Percentiles rank a stretch among this genome's conserved stretches.
Evolutionary conservation across 1,139 yeast genomes (phyloP).

Genomic region (Fermentozyma sake): DNA sequence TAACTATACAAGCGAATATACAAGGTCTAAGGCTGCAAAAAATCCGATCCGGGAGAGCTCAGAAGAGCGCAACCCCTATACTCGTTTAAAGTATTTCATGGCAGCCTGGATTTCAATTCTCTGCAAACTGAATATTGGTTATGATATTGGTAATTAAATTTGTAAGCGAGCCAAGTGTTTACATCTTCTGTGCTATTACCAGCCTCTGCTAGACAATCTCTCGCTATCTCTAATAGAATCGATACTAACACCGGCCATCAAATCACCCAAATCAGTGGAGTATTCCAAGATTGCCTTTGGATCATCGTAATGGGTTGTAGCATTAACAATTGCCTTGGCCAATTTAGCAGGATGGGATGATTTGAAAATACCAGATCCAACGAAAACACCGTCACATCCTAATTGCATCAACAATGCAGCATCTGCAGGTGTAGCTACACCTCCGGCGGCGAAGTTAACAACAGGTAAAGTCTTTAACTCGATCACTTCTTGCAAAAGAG

Average conservation of each 20-base stretch:
- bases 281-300: slow-evolving; percentile 62
- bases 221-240: slow-evolving; percentile 45
- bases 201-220: slow-evolving; percentile 49
- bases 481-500: slow-evolving; percentile 47
- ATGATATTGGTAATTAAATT: no score
- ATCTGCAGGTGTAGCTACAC: slow-evolving; percentile 86
- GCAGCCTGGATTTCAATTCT: no score
- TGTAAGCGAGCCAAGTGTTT: no score
- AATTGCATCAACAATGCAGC: slow-evolving; percentile 87
- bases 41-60: no score
- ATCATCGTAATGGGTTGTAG: slow-evolving; percentile 71
- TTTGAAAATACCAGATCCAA: slow-evolving; percentile 86
- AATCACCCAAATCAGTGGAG: slow-evolving; percentile 72
- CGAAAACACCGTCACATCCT: slow-evolving; percentile 91
- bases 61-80: no score
- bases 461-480: slow-evolving; percentile 63
- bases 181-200: no score
- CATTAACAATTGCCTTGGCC: slow-evolving; percentile 78
- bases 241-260: slow-evolving; percentile 68
- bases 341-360: slow-evolving; percentile 69
- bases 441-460: slow-evolving; percentile 88
- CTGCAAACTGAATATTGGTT: no score
- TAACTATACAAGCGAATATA: no score
- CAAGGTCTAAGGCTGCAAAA: no score
- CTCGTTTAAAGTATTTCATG: no score